Percentiles rank a stretch among this genome's conserved stretches.
phyloP scores from a whole-genome alignment of 116 monocot species.

The Papilionanthe hybrid region DNA sequence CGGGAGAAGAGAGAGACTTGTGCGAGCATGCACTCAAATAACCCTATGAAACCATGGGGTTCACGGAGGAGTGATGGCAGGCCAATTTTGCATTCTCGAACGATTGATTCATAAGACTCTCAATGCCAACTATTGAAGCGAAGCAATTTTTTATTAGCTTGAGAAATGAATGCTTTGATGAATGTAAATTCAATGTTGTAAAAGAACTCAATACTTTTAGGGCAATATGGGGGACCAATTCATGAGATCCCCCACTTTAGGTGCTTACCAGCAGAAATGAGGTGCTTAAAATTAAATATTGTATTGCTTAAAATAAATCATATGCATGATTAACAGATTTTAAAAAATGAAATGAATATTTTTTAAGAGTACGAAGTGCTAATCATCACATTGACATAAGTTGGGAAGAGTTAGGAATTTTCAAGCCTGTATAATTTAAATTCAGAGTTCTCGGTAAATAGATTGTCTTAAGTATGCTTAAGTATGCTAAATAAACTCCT shows the following conservation, averaged over 20 bases:
- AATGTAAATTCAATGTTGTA: not conserved
- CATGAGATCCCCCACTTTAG: not conserved
- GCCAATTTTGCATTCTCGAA: not conserved
- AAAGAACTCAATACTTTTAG: not conserved
- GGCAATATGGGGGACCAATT: not conserved
- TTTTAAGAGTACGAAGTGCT: not conserved
- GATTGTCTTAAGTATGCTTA: not conserved
- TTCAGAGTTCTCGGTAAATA: not conserved
- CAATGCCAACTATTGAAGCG: not conserved
- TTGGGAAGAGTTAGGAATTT: not conserved
- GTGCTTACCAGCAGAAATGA: not conserved
- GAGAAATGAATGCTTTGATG: not conserved
- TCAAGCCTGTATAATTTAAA: not conserved
- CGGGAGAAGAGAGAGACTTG: too few relatives aligned
- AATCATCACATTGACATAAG: not conserved
- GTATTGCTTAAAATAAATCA: not conserved
- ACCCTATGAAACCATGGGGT: too few relatives aligned
- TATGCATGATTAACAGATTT: not conserved
- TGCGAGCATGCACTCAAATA: too few relatives aligned
- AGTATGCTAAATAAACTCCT: not conserved
- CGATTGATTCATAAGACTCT: not conserved
- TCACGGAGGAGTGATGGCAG: not conserved
- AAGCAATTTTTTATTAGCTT: not conserved
- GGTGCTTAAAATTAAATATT: not conserved
- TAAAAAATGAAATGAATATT: not conserved